Evolutionary conservation across 2,329 filamentous ascomycete genomes (phyloP), one percentile per base, ranked within the genome.

Genomic region (Fusarium sp.): DNA sequence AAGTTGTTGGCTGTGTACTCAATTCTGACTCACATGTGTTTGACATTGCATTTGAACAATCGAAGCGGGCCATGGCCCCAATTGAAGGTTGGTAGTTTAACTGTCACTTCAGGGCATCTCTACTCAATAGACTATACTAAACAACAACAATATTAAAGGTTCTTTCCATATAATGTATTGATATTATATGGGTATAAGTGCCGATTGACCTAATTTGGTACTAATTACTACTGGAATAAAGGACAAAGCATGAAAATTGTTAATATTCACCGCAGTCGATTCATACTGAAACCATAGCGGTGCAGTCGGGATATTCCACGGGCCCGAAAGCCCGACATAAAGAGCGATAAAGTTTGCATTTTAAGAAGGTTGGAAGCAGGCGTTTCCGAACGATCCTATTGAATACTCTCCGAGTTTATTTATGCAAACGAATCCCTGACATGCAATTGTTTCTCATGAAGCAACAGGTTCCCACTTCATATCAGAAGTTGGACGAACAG

Each of bases 321-420:
- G 42, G 12, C 9, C 64, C 62, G 41, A 40, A 45, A 41, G 14
- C 26, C 60, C 52, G 52, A 66, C 45, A 15, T 7, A 4, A 46
- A 18, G 13, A 48, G 23, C 30, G 12, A 40, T 20, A 30, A 46
- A 12, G 42, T 41, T 23, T 10, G 11, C 40, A 26, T 26, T n/a
- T 6, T 8, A 40, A 10, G 33, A 26, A 8, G 9, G 9, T 40
- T 2, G 15, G 46, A 32, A 17, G 15, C 26, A 18, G 5, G 9
- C 6, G 3, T 11, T 5, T 44, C 20, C 6, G 6, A 15, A 1
- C 17, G 23, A n/a, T 17, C 6, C 7, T 7, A 8, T 10, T 10
- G 2, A 13, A n/a, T 23, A 18, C 11, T 18, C 20, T 23, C 4
- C 11, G 7, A 3, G 5, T 23, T 23, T 23, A 23, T 1, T 23